Conservation (phyloP, 352 stramenopile species). For the Thraustotheca clavata region DNA sequence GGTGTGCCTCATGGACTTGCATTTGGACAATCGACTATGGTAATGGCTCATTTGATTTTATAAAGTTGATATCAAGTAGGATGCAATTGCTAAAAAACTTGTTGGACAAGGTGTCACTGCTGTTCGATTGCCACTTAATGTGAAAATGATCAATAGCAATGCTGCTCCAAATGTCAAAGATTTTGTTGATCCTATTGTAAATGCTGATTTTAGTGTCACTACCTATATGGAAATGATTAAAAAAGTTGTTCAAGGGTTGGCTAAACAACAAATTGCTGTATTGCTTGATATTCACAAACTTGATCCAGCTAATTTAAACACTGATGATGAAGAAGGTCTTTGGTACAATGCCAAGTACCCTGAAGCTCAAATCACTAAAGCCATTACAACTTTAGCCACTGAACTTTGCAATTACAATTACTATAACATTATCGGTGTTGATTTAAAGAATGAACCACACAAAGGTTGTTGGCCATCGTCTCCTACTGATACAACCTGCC, state of each 20-base stretch:
- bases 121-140: constrained; percentile 68
- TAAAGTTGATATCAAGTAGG: constrained; percentile 21
- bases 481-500: constrained; percentile 37
- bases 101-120: constrained; percentile 62
- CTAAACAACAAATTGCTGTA: constrained; percentile 71
- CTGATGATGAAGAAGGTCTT: constrained; percentile 59
- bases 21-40: constrained; percentile 51
- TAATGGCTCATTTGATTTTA: constrained; percentile 3
- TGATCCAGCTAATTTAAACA: constrained; percentile 49
- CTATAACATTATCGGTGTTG: constrained; percentile 80
- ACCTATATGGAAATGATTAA: constrained; percentile 82
- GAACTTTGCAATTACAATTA: constrained; percentile 62
- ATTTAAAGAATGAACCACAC: constrained; percentile 78
- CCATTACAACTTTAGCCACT: constrained; percentile 59
- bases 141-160: constrained; percentile 76
- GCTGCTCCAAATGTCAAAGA: constrained; percentile 45
- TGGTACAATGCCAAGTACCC: constrained; percentile 55
- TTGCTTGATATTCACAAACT: constrained; percentile 82
- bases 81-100: constrained; percentile 51
- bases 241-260: constrained; percentile 69
- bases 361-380: constrained; percentile 43
- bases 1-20: constrained; percentile 68
- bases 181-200: constrained; percentile 52
- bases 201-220: constrained; percentile 45
- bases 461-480: constrained; percentile 57